These are phyloP conservation scores for Claviceps spartinae DNA, from an alignment of 2,329 filamentous ascomycete species.

Conservation along the genomic window DNA sequence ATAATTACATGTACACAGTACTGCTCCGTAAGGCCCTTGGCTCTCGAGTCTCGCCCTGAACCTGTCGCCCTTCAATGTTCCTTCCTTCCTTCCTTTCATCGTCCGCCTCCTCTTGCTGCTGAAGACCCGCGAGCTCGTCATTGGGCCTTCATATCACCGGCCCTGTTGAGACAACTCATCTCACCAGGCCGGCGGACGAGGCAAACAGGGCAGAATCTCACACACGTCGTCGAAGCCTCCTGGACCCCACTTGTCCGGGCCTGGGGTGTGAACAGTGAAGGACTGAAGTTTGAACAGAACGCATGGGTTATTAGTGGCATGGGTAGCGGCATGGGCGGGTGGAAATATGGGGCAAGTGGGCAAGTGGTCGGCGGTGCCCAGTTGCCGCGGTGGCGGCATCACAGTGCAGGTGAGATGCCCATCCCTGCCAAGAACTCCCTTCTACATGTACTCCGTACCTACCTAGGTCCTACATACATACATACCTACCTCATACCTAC, in stretches of 20 bases:
- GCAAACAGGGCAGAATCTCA: not conserved
- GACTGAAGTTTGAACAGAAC: not conserved
- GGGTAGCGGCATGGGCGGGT: not conserved
- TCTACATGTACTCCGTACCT: not conserved
- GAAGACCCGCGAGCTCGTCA: not conserved
- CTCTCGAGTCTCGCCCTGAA: not conserved
- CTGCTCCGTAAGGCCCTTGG: no score
- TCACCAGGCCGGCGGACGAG: not conserved
- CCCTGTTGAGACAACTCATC: not conserved
- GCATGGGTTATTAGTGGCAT: not conserved
- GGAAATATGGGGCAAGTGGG: not conserved
- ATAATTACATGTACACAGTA: no score
- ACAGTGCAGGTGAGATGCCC: constrained; percentile 3
- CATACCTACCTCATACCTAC: no score
- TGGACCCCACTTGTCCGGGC: no score
- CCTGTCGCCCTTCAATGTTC: not conserved
- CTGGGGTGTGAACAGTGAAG: not conserved
- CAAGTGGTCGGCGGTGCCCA: constrained; percentile 1
- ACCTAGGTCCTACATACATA: no score
- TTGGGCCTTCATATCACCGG: not conserved
- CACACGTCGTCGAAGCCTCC: not conserved
- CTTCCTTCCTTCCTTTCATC: not conserved
- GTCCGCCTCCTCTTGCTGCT: not conserved
- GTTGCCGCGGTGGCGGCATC: constrained; percentile 8
- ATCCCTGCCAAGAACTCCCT: constrained; percentile 6